Conservation (phyloP, 805 yeast species). For the Starmera amethionina region DNA sequence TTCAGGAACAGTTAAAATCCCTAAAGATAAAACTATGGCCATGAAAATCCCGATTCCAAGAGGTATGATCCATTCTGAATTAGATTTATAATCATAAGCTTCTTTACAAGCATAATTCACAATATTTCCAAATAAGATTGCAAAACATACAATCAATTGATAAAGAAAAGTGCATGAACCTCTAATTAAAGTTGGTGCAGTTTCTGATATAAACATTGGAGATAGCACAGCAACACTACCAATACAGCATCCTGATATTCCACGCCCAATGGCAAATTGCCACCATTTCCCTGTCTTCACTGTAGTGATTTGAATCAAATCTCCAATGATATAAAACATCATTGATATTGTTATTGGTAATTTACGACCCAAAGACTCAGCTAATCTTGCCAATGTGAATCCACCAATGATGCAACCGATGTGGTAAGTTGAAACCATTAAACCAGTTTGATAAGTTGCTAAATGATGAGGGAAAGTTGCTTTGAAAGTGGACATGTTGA, state of each 20-base stretch:
- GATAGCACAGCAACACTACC: conserved; percentile 67
- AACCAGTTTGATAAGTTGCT: conserved; percentile 35
- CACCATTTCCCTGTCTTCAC: conserved; percentile 37
- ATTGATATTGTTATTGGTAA: conserved; percentile 43
- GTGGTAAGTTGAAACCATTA: conserved; percentile 47
- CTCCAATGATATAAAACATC: conserved; percentile 49
- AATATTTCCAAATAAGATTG: conserved; percentile 60
- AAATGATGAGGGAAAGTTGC: conserved; percentile 26
- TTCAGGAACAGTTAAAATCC: conserved; percentile 59
- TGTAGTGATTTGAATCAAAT: conserved; percentile 47
- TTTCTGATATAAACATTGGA: conserved; percentile 61
- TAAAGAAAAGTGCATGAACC: conserved; percentile 58
- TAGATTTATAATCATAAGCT: conserved; percentile 17
- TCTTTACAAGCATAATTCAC: conserved; percentile 44
- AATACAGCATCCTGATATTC: conserved; percentile 62
- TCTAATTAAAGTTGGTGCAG: conserved; percentile 55
- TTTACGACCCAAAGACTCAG: conserved; percentile 55
- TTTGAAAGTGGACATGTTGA: conserved; percentile 50
- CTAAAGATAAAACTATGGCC: conserved; percentile 39
- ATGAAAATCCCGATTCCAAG: conserved; percentile 36
- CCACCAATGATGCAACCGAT: conserved; percentile 70
- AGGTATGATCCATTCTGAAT: conserved; percentile 65
- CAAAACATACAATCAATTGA: conserved; percentile 56
- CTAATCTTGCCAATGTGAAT: conserved; percentile 44
- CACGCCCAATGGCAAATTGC: conserved; percentile 56